Base-by-base conservation (phyloP, 345 rosid genomes). In the Odontarrhena argentea region DNA sequence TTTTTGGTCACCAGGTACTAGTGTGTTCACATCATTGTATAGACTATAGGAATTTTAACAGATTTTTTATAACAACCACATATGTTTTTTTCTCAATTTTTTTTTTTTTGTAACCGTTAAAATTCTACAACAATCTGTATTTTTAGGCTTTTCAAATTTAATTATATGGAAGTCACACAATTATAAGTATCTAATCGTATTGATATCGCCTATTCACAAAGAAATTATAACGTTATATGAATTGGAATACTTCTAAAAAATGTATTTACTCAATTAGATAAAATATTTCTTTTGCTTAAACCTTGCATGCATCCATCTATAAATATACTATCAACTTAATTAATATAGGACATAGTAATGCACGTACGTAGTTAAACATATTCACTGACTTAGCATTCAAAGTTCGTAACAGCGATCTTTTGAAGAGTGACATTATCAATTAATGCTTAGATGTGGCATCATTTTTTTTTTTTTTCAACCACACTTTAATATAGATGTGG, bases 1-100 rank as follows among this genome's bases (percentile, higher is more conserved):
- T n/a, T n/a, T n/a, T n/a, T n/a, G n/a, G n/a, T n/a, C n/a, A n/a
- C n/a, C 76, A 64, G 51, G 70, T 72, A 28, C 65, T 49, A 35
- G 66, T 49, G 66, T 72, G 66, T 55, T 8, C 12, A 65, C 76
- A 65, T 72, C 76, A 58, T 32, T 50, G 70, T 72, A 57, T 9
- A 43, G 18, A 41, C 10, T 49, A 18, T 55, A 8, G 28, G 11
- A 38, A 22, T 62, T 52, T 51, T 34, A 61, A 24, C 51, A 52
- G 68, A 63, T 45, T 62, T 60, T 18, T 52, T 12, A 35, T 40
- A 47, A 40, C 32, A 52, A 70, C 44, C 52, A 60, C 40, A 60
- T 7, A 22, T 50, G 50, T 41, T 69, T 37, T 49, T 59, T 43
- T 40, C 12, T 15, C 13, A 18, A 12, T 9, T 14, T 43, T 11